These are phyloP conservation scores for Aspergillus sojae DNA, from an alignment of 2,329 filamentous ascomycete species.

Conservation along the genomic window DNA sequence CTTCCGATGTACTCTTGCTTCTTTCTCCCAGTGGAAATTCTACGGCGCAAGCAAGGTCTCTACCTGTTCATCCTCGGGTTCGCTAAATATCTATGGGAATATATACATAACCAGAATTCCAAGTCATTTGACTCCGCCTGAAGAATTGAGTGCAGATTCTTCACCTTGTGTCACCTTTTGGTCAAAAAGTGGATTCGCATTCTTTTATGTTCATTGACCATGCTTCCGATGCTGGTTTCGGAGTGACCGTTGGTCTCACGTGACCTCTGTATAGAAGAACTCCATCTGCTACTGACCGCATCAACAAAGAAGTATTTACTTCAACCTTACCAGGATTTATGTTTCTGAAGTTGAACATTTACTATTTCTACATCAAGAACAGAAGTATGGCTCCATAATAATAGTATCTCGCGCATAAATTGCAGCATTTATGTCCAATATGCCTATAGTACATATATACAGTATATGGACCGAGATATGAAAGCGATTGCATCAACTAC, in stretches of 20 bases:
- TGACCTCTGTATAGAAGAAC: background rate
- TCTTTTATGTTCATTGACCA: background rate
- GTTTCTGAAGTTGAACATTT: background rate
- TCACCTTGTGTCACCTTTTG: background rate
- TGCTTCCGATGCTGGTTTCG: background rate
- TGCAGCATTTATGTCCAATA: background rate
- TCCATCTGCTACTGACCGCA: background rate
- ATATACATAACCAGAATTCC: background rate
- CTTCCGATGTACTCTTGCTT: slow-evolving; percentile 1
- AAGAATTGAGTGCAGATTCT: background rate
- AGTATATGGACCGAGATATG: background rate
- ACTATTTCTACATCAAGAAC: background rate
- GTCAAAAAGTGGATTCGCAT: background rate
- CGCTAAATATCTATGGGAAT: background rate
- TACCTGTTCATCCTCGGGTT: background rate
- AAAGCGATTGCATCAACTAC: background rate
- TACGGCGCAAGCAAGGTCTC: background rate
- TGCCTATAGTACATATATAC: background rate
- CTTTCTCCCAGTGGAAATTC: background rate
- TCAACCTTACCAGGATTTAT: background rate
- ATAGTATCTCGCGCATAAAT: background rate
- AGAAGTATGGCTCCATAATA: background rate
- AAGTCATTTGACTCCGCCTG: background rate
- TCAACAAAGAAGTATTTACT: background rate
- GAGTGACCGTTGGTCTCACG: background rate